Base-by-base conservation (phyloP, 1,139 yeast genomes). In the Zygoascus sp. region DNA sequence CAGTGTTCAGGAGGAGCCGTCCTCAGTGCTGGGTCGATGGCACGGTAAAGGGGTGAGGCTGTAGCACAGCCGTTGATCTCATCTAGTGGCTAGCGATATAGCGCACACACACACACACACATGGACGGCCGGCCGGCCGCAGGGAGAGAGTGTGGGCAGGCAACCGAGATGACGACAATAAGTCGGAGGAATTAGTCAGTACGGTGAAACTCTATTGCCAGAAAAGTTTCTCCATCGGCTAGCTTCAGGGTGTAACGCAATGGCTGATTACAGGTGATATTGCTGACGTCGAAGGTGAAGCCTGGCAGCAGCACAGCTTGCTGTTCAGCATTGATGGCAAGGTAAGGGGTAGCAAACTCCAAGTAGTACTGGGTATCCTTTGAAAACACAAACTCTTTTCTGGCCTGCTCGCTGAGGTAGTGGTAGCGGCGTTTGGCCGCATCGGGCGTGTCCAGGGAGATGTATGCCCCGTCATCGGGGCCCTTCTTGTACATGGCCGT, bases 251-350 rank as follows among this genome's bases (percentile, higher is more conserved):
- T 59, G 47, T 65, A 65, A 19, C 69, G 52, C 49, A 69, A 49
- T 2, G 71, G 68, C 48, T 67, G 70, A 17, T 64, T 65, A 22
- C 65, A 66, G 45, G 74, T 63, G 51, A 73, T 73, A 39, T 61
- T 63, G 44, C 72, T 67, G 25, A 74, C 67, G 49, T 72, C 68
- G 50, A 73, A 51, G 17, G 63, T 64, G 53, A 68, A 73, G 2
- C 76, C 77, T 7, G 79, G 79, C 45, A 75, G 55, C 40, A 64
- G 58, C 32, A 75, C 61, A 17, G 67, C 67, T 50, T 74, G 67
- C 38, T 65, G 58, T 15, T 46, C 15, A 39, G 63, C 62, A 48
- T 71, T 64, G 55, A 75, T 58, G 22, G 72, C 71, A 16, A 75
- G 54, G 46, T 70, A 65, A 2, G 74, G 72, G 3, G 75, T 74